These are phyloP conservation scores for Amanita molliuscula DNA, from an alignment of 768 basidiomycete genomes.

Conservation along the genomic window DNA sequence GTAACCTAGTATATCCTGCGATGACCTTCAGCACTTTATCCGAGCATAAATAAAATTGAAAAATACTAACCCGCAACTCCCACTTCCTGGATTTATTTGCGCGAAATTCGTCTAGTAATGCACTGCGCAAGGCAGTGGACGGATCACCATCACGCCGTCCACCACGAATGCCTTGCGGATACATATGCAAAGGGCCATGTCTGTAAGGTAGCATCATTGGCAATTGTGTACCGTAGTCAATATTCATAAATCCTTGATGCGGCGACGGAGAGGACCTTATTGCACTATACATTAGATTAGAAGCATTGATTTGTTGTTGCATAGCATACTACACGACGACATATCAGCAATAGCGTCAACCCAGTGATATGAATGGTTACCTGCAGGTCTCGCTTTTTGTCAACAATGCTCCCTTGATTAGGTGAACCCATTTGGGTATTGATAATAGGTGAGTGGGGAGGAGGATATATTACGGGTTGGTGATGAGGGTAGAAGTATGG, in stretches of 20 bases:
- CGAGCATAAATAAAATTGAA: neutral
- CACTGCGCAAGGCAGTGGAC: conserved; percentile 43
- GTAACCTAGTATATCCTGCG: conserved; percentile 76
- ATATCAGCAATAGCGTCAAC: conserved; percentile 5
- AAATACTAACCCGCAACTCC: conserved; percentile 58
- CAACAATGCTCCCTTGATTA: conserved; percentile 26
- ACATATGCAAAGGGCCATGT: conserved; percentile 24
- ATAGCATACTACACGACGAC: conserved; percentile 25
- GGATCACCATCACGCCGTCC: conserved; percentile 34
- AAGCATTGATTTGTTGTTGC: conserved; percentile 34
- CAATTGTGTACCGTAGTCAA: conserved; percentile 40
- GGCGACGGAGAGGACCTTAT: conserved; percentile 33
- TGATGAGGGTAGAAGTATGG: conserved; percentile 52
- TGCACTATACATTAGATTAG: conserved; percentile 30
- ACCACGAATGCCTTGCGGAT: conserved; percentile 29
- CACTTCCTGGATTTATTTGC: conserved; percentile 70
- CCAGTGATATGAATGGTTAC: conserved; percentile 21
- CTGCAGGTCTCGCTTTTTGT: conserved; percentile 52
- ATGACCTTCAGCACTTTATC: neutral
- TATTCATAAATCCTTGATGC: conserved; percentile 31
- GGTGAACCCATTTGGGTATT: conserved; percentile 34
- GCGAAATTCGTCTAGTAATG: conserved; percentile 78
- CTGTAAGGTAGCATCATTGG: conserved; percentile 38
- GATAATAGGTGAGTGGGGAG: conserved; percentile 41
- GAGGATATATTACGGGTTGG: conserved; percentile 50